These are phyloP conservation scores for Pochonia chlamydosporia DNA, from an alignment of 2,329 filamentous ascomycete species.

Conservation along the genomic window DNA sequence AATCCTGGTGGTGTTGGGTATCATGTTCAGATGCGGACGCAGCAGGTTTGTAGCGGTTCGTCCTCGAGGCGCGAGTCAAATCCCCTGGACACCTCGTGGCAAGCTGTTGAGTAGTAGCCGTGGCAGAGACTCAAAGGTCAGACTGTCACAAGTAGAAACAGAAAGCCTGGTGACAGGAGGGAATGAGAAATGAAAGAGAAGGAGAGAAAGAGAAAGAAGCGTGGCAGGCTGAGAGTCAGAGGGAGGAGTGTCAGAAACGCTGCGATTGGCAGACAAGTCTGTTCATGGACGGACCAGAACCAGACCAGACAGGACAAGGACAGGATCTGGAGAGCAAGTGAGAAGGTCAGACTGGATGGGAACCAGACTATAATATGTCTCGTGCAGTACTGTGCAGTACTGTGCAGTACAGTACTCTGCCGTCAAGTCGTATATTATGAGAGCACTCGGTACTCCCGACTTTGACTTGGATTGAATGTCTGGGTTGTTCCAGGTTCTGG, in stretches of 20 bases:
- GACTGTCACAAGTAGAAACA: neutral
- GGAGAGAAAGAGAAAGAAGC: neutral
- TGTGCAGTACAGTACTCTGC: too few relatives aligned
- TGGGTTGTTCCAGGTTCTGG: neutral
- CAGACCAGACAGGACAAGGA: neutral
- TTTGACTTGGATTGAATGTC: neutral
- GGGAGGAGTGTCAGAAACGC: neutral
- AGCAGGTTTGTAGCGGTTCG: slow-evolving; percentile 1
- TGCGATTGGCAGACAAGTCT: slow-evolving; percentile 9
- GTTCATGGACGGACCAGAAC: neutral
- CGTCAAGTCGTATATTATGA: too few relatives aligned
- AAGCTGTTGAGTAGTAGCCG: neutral
- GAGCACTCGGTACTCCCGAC: too few relatives aligned
- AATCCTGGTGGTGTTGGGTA: slow-evolving; percentile 28
- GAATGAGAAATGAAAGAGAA: neutral
- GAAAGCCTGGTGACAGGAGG: neutral
- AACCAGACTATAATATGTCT: too few relatives aligned
- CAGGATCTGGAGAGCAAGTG: neutral
- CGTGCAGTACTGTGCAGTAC: too few relatives aligned
- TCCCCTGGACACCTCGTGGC: slow-evolving; percentile 2
- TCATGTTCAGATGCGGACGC: slow-evolving; percentile 30
- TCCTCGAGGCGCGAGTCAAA: slow-evolving; percentile 6
- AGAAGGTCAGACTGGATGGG: neutral
- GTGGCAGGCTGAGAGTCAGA: neutral
- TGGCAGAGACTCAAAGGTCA: neutral